Evolutionary conservation across 345 rosid genomes (phyloP).

Genomic region (Sapria himalayana): DNA sequence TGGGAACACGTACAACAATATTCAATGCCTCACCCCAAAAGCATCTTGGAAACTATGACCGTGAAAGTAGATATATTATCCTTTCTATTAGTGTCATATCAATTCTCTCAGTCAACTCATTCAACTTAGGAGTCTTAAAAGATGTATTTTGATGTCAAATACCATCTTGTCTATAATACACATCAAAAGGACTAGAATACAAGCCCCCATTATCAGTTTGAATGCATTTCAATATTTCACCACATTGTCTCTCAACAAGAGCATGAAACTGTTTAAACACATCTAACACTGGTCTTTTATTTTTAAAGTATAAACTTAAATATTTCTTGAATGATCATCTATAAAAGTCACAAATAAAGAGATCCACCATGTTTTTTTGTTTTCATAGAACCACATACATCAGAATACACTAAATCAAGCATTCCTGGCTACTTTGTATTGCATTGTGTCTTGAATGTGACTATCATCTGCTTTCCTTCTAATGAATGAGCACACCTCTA

Average conservation of each 20-base stretch:
- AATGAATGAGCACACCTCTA: too few species aligned
- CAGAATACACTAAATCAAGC: neutral
- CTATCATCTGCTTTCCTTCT: too few species aligned
- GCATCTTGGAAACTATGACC: neutral
- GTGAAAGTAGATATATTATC: neutral
- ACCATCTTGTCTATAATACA: neutral
- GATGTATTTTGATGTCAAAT: slow-evolving; percentile 1
- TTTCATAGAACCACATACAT: neutral
- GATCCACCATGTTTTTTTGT: neutral
- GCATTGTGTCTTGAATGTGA: too few species aligned
- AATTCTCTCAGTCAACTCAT: slow-evolving; percentile 7
- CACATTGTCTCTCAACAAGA: neutral
- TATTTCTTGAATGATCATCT: neutral
- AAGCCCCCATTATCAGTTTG: neutral
- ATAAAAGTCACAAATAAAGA: too few species aligned
- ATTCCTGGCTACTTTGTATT: too few species aligned
- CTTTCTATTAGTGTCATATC: neutral
- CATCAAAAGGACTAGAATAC: slow-evolving; percentile 1
- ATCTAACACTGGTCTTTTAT: slow-evolving; percentile 1
- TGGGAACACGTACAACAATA: neutral
- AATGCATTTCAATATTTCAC: neutral
- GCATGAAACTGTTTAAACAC: too few species aligned
- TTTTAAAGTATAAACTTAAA: slow-evolving; percentile 1
- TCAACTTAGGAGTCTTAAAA: neutral
- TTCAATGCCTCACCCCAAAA: slow-evolving; percentile 1